Evolutionary conservation across 192 early-diverging fungal genomes (phyloP), one percentile per base, ranked within the genome.

Genomic region (Gigaspora rosea): DNA sequence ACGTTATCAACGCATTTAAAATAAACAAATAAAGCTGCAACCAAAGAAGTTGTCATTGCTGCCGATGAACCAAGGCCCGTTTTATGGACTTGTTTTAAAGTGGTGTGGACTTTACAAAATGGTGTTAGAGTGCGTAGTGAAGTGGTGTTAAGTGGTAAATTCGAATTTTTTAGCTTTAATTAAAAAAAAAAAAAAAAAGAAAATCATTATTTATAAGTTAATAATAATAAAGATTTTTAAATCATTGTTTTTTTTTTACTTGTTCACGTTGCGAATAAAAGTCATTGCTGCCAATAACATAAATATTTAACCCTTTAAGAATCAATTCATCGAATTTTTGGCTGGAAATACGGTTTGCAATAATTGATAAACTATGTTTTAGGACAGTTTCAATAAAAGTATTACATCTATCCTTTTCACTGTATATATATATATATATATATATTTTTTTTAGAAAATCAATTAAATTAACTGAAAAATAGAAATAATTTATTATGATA

Each of bases 1-100:
- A 67, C 46, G 1, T 81, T 54, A n/a, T 73, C 78, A 66, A 80
- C 57, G 15, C 66, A 86, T 11, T 85, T 80, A 81, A 97, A 94
- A 81, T 96, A 92, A 48, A 85, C 75, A 59, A 96, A 86, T 2
- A 99, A 59, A 10, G 92, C 89, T 0, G 88, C 90, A 13, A 96
- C 93, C 4, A 99, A 85, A 1, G 96, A 96, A 2, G 98, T 95
- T 69, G 94, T 95, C 89, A 99, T 86, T 15, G 97, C 93, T n/a
- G 98, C 98, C 32, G 95, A 97, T 22, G 94, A 96, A 22, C 98
- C 98, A 8, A 99, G 87, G 15, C 98, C 98, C 9, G 98, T 99
- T 83, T 99, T 99, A 82, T 94, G 88, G 12, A 99, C 98, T 18
- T 80, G 80, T 6, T 77, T 77, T 22, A 94, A 79, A 0, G 89